Evolutionary conservation across 2,329 filamentous ascomycete genomes (phyloP).

Genomic region (Stemphylium vesicarium): DNA sequence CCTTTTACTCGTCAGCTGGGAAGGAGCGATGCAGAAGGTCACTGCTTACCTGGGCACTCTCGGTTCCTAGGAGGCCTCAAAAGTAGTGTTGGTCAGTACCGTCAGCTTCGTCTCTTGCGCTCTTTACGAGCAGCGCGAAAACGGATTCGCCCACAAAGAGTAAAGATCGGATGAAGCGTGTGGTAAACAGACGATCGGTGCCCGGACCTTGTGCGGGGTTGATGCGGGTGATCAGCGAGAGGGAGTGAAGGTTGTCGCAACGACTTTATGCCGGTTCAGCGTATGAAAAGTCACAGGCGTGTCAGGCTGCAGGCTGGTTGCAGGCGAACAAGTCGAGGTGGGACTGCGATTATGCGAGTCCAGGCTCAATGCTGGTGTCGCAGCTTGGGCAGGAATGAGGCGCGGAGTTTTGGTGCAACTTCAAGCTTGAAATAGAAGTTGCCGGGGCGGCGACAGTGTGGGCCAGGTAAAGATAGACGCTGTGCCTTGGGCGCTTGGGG

Average conservation of each 20-base stretch:
- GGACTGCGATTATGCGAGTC: constrained; percentile 39
- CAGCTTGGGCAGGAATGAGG: constrained; percentile 40
- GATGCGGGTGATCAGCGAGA: constrained; percentile 41
- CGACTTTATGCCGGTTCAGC: constrained; percentile 31
- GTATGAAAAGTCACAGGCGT: constrained; percentile 22
- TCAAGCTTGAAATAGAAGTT: constrained; percentile 44
- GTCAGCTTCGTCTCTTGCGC: constrained; percentile 6
- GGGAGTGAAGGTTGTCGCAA: constrained; percentile 27
- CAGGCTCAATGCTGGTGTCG: constrained; percentile 47
- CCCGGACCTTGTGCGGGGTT: constrained; percentile 41
- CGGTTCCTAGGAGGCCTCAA: constrained; percentile 9
- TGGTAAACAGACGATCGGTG: constrained; percentile 33
- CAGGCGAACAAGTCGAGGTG: constrained; percentile 30
- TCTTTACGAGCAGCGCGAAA: not conserved
- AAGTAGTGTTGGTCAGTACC: not conserved
- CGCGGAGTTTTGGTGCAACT: constrained; percentile 44
- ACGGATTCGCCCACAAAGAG: constrained; percentile 14
- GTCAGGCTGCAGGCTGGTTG: constrained; percentile 35
- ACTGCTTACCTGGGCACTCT: constrained; percentile 16
- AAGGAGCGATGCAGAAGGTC: not conserved
- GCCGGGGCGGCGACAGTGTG: constrained; percentile 34
- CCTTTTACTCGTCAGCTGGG: constrained; percentile 34
- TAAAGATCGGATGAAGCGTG: constrained; percentile 35
- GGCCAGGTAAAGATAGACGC: constrained; percentile 40
- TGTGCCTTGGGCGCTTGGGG: constrained; percentile 24